Conservation (phyloP, 2,329 filamentous ascomycete genomes). For the Colletotrichum tropicicola region DNA sequence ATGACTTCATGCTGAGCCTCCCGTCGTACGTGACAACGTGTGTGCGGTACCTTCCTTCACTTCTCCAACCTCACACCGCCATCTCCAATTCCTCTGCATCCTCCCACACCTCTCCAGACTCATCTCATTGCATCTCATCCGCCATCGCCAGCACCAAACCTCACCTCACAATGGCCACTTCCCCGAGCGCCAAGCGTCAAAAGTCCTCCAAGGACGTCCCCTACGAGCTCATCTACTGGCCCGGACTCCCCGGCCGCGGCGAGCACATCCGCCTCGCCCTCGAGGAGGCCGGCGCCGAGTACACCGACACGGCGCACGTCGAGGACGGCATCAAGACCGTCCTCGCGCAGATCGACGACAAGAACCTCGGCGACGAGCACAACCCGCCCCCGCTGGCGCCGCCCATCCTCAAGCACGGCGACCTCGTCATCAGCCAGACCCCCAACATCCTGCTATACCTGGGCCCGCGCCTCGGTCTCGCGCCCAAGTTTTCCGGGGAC, state of each 20-base stretch:
- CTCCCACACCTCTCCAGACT: no score
- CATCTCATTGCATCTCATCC: neutral
- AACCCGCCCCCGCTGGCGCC: slow-evolving; percentile 75
- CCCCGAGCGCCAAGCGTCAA: slow-evolving; percentile 38
- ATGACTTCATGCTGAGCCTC: slow-evolving; percentile 23
- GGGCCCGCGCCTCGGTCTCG: slow-evolving; percentile 66
- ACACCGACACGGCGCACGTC: slow-evolving; percentile 65
- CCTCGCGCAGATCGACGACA: slow-evolving; percentile 52
- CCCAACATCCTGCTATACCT: slow-evolving; percentile 79
- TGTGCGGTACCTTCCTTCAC: neutral
- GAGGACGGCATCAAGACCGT: slow-evolving; percentile 62
- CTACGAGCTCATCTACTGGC: slow-evolving; percentile 78
- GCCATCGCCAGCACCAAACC: neutral
- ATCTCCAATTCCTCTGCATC: neutral
- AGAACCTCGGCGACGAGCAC: slow-evolving; percentile 55
- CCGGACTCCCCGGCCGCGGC: slow-evolving; percentile 75
- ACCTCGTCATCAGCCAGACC: slow-evolving; percentile 73
- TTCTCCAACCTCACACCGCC: neutral
- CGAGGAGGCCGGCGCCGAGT: slow-evolving; percentile 72
- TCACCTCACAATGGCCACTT: slow-evolving; percentile 8
- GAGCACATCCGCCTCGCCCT: slow-evolving; percentile 78
- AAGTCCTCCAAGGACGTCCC: slow-evolving; percentile 52
- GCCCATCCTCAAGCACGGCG: slow-evolving; percentile 71
- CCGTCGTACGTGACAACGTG: neutral
- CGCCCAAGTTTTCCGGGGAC: slow-evolving; percentile 49